phyloP scores from a whole-genome alignment of 1,284 basidiomycete species.

The Afroboletus lepidellus region DNA sequence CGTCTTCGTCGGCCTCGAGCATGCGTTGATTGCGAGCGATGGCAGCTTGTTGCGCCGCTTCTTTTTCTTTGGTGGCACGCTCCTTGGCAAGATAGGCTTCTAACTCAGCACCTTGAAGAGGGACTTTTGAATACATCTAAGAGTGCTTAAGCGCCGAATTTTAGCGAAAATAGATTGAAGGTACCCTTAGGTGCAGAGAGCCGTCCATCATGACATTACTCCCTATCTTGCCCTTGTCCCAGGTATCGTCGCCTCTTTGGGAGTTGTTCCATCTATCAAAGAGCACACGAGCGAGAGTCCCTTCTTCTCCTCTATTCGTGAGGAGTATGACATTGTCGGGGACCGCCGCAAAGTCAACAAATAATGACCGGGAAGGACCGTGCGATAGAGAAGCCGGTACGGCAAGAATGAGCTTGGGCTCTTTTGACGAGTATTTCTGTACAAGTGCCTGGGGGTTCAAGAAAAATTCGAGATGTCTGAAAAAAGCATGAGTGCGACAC shows the following conservation, averaged over 20 bases:
- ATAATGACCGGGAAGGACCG: slow-evolving; percentile 85
- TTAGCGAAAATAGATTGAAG: slow-evolving; percentile 14
- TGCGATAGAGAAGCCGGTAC: slow-evolving; percentile 92
- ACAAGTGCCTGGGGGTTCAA: slow-evolving; percentile 78
- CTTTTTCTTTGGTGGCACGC: slow-evolving; percentile 78
- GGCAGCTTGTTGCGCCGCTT: slow-evolving; percentile 84
- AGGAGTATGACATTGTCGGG: slow-evolving; percentile 85
- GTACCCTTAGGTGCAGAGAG: slow-evolving; percentile 63
- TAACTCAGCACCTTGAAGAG: slow-evolving; percentile 82
- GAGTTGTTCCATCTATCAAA: slow-evolving; percentile 85
- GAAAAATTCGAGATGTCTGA: slow-evolving; percentile 88
- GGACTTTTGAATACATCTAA: slow-evolving; percentile 87
- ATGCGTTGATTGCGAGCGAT: slow-evolving; percentile 82
- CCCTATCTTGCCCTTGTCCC: slow-evolving; percentile 89
- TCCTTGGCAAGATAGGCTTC: slow-evolving; percentile 81
- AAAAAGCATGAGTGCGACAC: slow-evolving; percentile 6
- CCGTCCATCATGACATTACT: slow-evolving; percentile 78
- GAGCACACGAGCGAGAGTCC: slow-evolving; percentile 75
- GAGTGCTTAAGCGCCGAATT: slow-evolving; percentile 13
- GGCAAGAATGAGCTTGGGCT: slow-evolving; percentile 91
- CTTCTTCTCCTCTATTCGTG: slow-evolving; percentile 75
- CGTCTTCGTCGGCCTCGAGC: slow-evolving; percentile 85
- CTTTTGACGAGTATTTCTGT: slow-evolving; percentile 78
- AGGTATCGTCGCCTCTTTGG: slow-evolving; percentile 77
- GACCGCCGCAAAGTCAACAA: slow-evolving; percentile 79